Evolutionary conservation across 1,284 basidiomycete species (phyloP).

Genomic region (Apiotrichum gracile): DNA sequence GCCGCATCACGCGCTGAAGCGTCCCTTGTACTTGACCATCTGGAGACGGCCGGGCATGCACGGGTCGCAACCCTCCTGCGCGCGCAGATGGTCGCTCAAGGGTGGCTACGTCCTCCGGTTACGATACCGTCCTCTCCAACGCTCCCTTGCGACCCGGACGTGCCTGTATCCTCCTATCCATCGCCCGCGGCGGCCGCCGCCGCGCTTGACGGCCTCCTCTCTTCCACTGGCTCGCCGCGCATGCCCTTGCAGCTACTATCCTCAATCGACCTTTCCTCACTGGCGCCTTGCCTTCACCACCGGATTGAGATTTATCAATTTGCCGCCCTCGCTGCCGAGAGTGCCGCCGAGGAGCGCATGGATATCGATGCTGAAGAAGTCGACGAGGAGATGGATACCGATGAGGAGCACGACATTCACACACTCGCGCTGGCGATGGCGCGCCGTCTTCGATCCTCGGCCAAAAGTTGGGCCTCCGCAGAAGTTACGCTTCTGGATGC

Average conservation of each 20-base stretch:
- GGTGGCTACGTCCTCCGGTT: conserved; percentile 1
- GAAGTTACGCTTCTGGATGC: conserved; percentile 6
- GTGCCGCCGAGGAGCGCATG: neutral
- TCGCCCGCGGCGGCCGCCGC: neutral
- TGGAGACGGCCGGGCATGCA: conserved; percentile 71
- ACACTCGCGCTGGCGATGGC: neutral
- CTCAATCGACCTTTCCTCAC: neutral
- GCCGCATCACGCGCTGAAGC: conserved; percentile 50
- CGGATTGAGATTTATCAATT: conserved; percentile 5
- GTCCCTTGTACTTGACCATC: conserved; percentile 68
- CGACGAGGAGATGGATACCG: neutral
- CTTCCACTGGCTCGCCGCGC: neutral
- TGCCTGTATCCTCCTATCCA: neutral
- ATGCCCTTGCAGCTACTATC: neutral
- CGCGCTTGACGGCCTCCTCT: neutral
- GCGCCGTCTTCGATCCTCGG: conserved; percentile 2
- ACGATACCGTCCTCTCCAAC: neutral
- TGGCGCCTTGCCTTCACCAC: neutral
- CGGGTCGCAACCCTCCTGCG: conserved; percentile 47
- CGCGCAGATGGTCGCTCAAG: conserved; percentile 14
- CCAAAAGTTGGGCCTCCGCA: conserved; percentile 1
- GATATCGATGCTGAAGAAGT: neutral
- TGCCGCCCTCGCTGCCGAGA: neutral
- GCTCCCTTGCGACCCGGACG: neutral
- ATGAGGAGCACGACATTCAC: neutral